Evolutionary conservation across 2,329 filamentous ascomycete genomes (phyloP), one percentile per base, ranked within the genome.

Genomic region (Torrubiellomyces zombiae): DNA sequence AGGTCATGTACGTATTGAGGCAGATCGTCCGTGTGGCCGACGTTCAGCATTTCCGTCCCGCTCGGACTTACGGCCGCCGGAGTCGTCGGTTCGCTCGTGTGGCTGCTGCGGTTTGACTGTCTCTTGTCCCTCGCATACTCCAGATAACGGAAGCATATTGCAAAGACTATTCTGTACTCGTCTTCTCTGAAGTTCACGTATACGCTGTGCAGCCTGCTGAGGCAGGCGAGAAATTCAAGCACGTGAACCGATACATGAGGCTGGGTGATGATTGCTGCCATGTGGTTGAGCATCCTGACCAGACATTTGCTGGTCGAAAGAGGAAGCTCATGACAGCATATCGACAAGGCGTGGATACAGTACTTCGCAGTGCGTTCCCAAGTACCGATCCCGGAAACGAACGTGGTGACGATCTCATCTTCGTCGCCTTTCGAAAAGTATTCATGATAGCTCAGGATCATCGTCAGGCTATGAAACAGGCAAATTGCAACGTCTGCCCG

Each of bases 181-280:
- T 93, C 82, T 38, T 91, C 76, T 25, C 80, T 69, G 45, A 94
- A 80, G 42, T 93, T 91, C 43, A 81, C 72, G 43, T 85, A 91
- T 2, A 94, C 63, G 32, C 81, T 69, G 7, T 80, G 81, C 29
- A 94, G 58, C 18, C 86, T 75, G 26, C 85, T 83, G 15, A 98
- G 63, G 24, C 82, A 76, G 7, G 81, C 79, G n/a, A 98, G 58
- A 42, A 98, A 95, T 43, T 98, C 89, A 24, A 98, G 60, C 32
- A 98, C 92, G 43, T 98, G 89, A 32, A 94, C 77, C 7, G 86
- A 83, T 18, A 94, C 77, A 28, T 85, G 72, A 6, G 82, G 75
- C 40, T 93, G 85, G 1, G 89, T 95, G 41, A 98, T 92, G 41
- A 94, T 91, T 38, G 85, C 81, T 1, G 85, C 77, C 80, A 98